Evolutionary conservation across 768 basidiomycete species (phyloP).

Genomic region (Piloderma croceum): DNA sequence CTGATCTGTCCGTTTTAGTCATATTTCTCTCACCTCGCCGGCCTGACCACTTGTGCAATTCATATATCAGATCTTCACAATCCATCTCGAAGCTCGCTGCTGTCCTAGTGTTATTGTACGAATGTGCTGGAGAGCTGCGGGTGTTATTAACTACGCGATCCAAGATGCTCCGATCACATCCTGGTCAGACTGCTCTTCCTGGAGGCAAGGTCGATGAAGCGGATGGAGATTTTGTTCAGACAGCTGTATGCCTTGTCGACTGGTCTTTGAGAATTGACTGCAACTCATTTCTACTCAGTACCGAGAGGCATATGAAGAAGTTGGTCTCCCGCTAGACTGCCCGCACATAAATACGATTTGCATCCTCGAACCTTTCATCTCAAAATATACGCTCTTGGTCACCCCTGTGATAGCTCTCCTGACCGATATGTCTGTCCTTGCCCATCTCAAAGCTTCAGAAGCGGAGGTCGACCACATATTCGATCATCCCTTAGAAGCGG

Average conservation of each 20-base stretch:
- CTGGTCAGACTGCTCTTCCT: slow-evolving; percentile 78
- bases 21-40: too few species aligned
- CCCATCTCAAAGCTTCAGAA: slow-evolving; percentile 46
- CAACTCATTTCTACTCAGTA: slow-evolving; percentile 38
- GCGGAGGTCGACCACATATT: slow-evolving; percentile 79
- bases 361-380: slow-evolving; percentile 60
- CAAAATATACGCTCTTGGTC: slow-evolving; percentile 63
- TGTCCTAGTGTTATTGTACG: slow-evolving; percentile 75
- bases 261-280: not conserved
- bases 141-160: slow-evolving; percentile 86
- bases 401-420: slow-evolving; percentile 75
- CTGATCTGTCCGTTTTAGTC: too few species aligned
- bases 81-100: slow-evolving; percentile 49
- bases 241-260: slow-evolving; percentile 58
- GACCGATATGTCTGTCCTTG: slow-evolving; percentile 47
- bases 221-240: slow-evolving; percentile 57
- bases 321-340: slow-evolving; percentile 55
- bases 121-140: slow-evolving; percentile 58
- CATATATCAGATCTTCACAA: not conserved
- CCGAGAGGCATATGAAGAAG: slow-evolving; percentile 85
- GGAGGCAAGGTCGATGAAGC: slow-evolving; percentile 71
- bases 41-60: too few species aligned
- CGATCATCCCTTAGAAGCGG: slow-evolving; percentile 67
- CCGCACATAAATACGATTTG: slow-evolving; percentile 57
- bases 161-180: slow-evolving; percentile 65